Base-by-base conservation (phyloP, 371 early-diverging fungal species). In the Rhizopus microsporus region DNA sequence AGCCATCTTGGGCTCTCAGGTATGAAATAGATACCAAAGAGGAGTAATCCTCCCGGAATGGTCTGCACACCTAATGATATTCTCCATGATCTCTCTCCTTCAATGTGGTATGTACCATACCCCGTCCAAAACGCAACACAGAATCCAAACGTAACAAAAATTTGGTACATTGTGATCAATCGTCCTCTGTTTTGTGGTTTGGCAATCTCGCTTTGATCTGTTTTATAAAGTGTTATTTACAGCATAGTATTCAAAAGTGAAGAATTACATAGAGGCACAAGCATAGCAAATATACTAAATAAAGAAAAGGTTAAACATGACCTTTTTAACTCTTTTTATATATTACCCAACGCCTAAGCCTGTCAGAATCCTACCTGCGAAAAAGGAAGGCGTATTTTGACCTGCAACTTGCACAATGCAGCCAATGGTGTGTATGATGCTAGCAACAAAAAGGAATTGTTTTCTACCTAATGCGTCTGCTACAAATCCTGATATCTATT, bases 1-100 rank as follows among this genome's bases (percentile, higher is more conserved):
- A 97, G 72, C 94, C 94, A 97, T 71, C 97, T 93, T n/a, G 96
- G 96, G 31, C 93, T 69, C 39, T 76, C 77, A 9, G 95, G 95
- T 69, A 94, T 82, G 60, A 89, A 75, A 23, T 77, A 54, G 56
- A 87, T 81, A 33, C 88, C 74, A 42, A 78, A 4, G 8, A 91
- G 57, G 56, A 96, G 68, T 10, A 92, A 61, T 5, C 74, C 43
- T 12, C 87, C 88, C 9, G 93, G 91, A 38, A 89, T 74, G 8
- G 88, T 54, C 70, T 96, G 96, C 35, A 93, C 51, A 23, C 87
- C 90, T 43, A 93, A 68, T 5, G 93, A 87, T 23, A 89, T 60
- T 44, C 55, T 71, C 90, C 89, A 92, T 13, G 77, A 63, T 13
- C 59, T 40, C 47, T 68, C 48, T 29, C 62, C 49, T 1, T 54